Conservation (phyloP, 805 yeast species). For the Yamadazyma tumulicola region DNA sequence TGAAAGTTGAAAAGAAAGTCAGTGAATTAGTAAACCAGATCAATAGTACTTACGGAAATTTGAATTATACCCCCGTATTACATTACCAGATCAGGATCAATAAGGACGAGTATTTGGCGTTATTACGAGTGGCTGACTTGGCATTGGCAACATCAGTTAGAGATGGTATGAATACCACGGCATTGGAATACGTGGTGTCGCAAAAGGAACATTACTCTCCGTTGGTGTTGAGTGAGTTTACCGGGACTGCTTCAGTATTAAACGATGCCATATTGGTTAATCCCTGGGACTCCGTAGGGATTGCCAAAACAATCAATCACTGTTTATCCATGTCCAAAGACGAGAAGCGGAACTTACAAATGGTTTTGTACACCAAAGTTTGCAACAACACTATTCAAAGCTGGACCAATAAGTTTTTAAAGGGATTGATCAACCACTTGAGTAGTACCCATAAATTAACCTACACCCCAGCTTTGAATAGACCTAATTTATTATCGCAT, state of each 20-base stretch:
- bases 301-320: conserved; percentile 76
- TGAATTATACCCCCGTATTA: conserved; percentile 83
- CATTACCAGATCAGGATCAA: conserved; percentile 90
- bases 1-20: conserved; percentile 74
- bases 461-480: conserved; percentile 69
- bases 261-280: conserved; percentile 78
- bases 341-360: conserved; percentile 45
- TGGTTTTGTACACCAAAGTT: conserved; percentile 59
- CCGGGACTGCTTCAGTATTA: conserved; percentile 77
- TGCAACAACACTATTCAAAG: conserved; percentile 68
- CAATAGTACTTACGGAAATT: conserved; percentile 78
- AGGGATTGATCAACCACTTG: conserved; percentile 42
- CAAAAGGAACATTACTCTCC: conserved; percentile 74
- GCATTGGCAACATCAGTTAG: conserved; percentile 87
- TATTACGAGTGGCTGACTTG: conserved; percentile 84
- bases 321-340: conserved; percentile 54
- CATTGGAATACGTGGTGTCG: conserved; percentile 86
- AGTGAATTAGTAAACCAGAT: conserved; percentile 78
- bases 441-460: conserved; percentile 42
- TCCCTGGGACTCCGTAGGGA: conserved; percentile 97
- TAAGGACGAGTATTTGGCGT: conserved; percentile 83
- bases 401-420: conserved; percentile 70
- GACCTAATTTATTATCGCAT: conserved; percentile 56
- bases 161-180: conserved; percentile 96
- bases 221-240: conserved; percentile 84